Evolutionary conservation across 2,329 filamentous ascomycete species (phyloP), one percentile per base, ranked within the genome.

Genomic region (Fusarium nurragi): DNA sequence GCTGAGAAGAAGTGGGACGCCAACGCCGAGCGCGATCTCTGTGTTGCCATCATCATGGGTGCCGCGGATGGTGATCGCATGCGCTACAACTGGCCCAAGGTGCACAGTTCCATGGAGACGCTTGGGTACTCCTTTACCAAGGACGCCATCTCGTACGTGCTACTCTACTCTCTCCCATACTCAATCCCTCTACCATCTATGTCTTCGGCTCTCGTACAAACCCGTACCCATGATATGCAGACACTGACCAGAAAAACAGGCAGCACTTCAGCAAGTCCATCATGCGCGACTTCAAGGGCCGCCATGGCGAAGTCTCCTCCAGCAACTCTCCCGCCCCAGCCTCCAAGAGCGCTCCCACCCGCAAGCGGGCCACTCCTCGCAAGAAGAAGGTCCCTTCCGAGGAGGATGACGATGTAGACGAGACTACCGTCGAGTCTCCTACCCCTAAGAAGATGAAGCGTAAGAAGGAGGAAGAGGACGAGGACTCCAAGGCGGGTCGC

Each of bases 261-360:
- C 78, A 80, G 64, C 77, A 77, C 43, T 79, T 77, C 65, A 73
- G 71, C 64, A 80, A 80, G 65, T 60, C 64, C 19, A 75, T 80
- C 62, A 66, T 78, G 60, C 75, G 72, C 34, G 70, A 77, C 8
- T 78, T 77, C 68, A 75, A 73, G 36, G 48, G 46, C 18, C 75
- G 75, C 13, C 67, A 72, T 49, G 70, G 67, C 34, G 51, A 41
- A 2, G 8, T 43, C 14, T 23, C 50, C 23, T 50, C 49, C 19
- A 26, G 37, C 10, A 30, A 19, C 19, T 52, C 47, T 34, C 45
- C 64, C n/a, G n/a, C 65, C 7, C 34, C 65, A 3, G 45, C 60
- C 7, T 52, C 67, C 22, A 72, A 66, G 53, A 74, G 71, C 50
- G 18, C 62, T 7, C 54, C 54, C 10, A 54, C 55, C 7, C 65